Evolutionary conservation across 2,329 filamentous ascomycete genomes (phyloP).

Genomic region (Colletotrichum lupini): DNA sequence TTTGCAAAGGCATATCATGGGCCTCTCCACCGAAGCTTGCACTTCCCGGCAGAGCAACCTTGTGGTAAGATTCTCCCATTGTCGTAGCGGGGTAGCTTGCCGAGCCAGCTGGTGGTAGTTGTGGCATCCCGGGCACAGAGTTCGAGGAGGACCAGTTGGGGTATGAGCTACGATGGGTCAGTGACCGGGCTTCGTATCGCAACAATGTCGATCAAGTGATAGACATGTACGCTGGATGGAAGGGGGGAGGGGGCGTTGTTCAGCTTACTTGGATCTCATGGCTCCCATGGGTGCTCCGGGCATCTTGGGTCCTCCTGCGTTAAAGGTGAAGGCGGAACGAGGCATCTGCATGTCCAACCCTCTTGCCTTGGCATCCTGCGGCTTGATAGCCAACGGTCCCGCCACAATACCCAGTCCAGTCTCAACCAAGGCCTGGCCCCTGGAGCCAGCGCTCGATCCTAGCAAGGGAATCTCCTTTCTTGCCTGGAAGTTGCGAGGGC

Average conservation of each 20-base stretch:
- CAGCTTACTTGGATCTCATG: constrained; percentile 69
- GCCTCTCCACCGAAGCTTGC: constrained; percentile 61
- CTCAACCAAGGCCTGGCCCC: constrained; percentile 80
- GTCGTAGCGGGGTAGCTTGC: constrained; percentile 61
- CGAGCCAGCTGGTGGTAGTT: constrained; percentile 59
- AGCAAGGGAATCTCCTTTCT: constrained; percentile 91
- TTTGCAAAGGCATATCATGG: constrained; percentile 64
- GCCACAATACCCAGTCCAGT: constrained; percentile 71
- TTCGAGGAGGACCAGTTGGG: constrained; percentile 64
- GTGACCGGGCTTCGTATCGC: constrained; percentile 1
- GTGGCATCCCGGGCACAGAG: constrained; percentile 55
- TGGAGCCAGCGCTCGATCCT: constrained; percentile 78
- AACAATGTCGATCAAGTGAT: not conserved
- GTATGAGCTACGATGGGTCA: constrained; percentile 59
- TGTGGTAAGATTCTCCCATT: constrained; percentile 65
- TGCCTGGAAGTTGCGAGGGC: constrained; percentile 93
- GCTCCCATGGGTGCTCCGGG: constrained; percentile 62
- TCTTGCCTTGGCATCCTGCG: constrained; percentile 63
- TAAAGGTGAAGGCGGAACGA: constrained; percentile 68
- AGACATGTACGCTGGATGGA: not conserved
- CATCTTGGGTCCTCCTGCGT: constrained; percentile 61
- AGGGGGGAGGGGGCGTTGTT: not conserved
- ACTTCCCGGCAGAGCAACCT: constrained; percentile 61
- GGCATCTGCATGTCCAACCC: constrained; percentile 66
- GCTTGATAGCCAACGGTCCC: constrained; percentile 65